Conservation (phyloP, 1,284 basidiomycete species). For the Sutorius eximius region DNA sequence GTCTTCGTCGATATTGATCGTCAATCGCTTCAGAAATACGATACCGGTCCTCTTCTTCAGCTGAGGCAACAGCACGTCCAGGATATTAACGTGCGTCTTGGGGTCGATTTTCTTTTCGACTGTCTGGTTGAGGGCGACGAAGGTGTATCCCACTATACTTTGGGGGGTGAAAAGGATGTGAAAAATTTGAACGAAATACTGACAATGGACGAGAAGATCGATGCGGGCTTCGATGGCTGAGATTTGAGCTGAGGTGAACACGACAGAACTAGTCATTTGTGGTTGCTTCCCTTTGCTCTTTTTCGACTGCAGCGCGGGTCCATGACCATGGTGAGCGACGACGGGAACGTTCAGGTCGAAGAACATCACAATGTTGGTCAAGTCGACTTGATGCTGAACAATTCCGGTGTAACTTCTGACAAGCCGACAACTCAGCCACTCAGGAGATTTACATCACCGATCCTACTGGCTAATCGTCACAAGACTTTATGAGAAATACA, state of each 20-base stretch:
- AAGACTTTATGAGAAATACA: neutral
- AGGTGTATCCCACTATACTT: slow-evolving; percentile 73
- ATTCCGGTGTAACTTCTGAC: neutral
- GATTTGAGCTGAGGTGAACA: slow-evolving; percentile 46
- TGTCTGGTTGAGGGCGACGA: slow-evolving; percentile 70
- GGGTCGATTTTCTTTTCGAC: slow-evolving; percentile 67
- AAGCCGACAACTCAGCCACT: neutral
- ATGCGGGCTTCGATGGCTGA: slow-evolving; percentile 47
- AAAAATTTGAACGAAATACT: slow-evolving; percentile 5
- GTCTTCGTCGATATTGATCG: slow-evolving; percentile 70
- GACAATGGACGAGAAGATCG: slow-evolving; percentile 56
- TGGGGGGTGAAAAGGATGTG: slow-evolving; percentile 13
- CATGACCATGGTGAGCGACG: slow-evolving; percentile 23
- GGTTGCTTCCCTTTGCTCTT: slow-evolving; percentile 52
- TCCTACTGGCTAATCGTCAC: neutral
- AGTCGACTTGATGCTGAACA: neutral
- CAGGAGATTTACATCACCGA: neutral
- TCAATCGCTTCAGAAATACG: slow-evolving; percentile 66
- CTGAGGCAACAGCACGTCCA: slow-evolving; percentile 54
- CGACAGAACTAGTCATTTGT: slow-evolving; percentile 16
- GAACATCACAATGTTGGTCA: slow-evolving; percentile 43
- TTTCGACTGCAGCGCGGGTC: slow-evolving; percentile 36
- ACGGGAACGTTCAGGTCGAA: slow-evolving; percentile 62
- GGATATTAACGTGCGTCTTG: slow-evolving; percentile 60
- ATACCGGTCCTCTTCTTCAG: slow-evolving; percentile 57